phyloP scores from a whole-genome alignment of 2,329 filamentous ascomycete species.

The Lecanicillium sp. region DNA sequence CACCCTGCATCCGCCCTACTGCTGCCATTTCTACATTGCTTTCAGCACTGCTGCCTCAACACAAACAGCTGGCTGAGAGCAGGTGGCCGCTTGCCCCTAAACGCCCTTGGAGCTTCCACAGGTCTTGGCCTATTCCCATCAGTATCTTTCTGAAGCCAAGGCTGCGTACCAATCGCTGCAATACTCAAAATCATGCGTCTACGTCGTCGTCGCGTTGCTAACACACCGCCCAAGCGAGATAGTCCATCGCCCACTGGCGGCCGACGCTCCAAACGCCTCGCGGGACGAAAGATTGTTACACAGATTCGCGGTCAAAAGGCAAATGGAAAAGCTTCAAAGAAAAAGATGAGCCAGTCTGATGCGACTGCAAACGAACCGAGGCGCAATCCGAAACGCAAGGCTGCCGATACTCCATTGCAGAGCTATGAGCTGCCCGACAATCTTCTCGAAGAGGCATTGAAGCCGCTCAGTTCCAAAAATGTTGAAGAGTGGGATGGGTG shows the following conservation, averaged over 20 bases:
- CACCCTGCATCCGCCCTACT: no score
- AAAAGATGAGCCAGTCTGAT: slow-evolving; percentile 1
- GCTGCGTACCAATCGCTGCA: no score
- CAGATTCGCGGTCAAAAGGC: neutral
- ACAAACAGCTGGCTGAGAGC: no score
- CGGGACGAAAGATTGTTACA: neutral
- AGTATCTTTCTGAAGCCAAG: no score
- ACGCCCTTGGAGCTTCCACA: no score
- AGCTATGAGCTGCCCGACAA: slow-evolving; percentile 29
- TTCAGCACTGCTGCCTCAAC: no score
- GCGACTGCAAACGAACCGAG: slow-evolving; percentile 20
- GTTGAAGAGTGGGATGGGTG: slow-evolving; percentile 62
- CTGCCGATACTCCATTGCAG: slow-evolving; percentile 27
- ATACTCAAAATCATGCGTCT: neutral
- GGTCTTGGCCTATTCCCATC: no score
- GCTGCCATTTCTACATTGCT: no score
- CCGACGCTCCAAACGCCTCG: neutral
- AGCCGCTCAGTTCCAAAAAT: slow-evolving; percentile 45
- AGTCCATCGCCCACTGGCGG: neutral
- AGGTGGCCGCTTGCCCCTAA: no score
- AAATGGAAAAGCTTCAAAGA: neutral
- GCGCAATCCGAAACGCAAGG: slow-evolving; percentile 41
- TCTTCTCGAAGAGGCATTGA: slow-evolving; percentile 41
- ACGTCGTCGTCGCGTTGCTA: neutral
- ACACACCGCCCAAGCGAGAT: neutral